These are phyloP conservation scores for Agrocybe pediades DNA, from an alignment of 768 basidiomycete genomes.

Conservation along the genomic window DNA sequence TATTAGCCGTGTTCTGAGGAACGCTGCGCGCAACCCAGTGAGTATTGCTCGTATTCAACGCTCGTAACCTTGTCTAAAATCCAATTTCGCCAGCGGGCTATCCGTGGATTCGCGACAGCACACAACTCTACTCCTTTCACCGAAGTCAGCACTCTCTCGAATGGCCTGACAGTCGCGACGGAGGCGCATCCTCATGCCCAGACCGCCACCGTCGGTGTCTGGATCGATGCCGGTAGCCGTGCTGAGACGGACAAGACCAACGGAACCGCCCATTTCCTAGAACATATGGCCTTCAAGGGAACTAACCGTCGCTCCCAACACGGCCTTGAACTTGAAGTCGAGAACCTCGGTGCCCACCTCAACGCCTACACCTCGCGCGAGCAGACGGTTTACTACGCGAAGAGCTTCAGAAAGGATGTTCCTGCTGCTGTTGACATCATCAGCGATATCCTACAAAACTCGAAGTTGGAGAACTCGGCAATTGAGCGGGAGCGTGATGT, in stretches of 20 bases:
- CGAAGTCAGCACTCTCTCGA: slow-evolving; percentile 88
- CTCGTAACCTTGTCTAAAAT: background rate
- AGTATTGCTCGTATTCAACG: slow-evolving; percentile 9
- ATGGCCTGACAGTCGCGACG: slow-evolving; percentile 94
- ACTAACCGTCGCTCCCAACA: slow-evolving; percentile 88
- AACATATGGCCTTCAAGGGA: slow-evolving; percentile 99
- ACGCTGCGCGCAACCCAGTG: slow-evolving; percentile 41
- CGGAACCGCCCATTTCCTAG: slow-evolving; percentile 98
- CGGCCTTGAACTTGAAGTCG: slow-evolving; percentile 92
- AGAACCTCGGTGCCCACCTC: slow-evolving; percentile 95
- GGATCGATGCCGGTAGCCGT: slow-evolving; percentile 98
- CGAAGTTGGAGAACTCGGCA: slow-evolving; percentile 83
- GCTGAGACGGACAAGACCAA: slow-evolving; percentile 95
- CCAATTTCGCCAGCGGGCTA: slow-evolving; percentile 40
- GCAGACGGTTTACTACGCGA: slow-evolving; percentile 99
- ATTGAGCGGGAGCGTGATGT: slow-evolving; percentile 97
- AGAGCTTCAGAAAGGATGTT: slow-evolving; percentile 97
- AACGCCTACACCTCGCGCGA: slow-evolving; percentile 99
- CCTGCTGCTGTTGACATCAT: slow-evolving; percentile 92
- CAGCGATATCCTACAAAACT: slow-evolving; percentile 96
- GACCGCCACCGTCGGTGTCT: slow-evolving; percentile 98
- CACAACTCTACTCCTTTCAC: slow-evolving; percentile 73
- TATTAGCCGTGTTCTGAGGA: slow-evolving; percentile 44
- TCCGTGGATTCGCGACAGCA: slow-evolving; percentile 77
- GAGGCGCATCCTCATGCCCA: slow-evolving; percentile 88